Evolutionary conservation across 805 yeast genomes (phyloP).

Genomic region (Candida dajiaensis): DNA sequence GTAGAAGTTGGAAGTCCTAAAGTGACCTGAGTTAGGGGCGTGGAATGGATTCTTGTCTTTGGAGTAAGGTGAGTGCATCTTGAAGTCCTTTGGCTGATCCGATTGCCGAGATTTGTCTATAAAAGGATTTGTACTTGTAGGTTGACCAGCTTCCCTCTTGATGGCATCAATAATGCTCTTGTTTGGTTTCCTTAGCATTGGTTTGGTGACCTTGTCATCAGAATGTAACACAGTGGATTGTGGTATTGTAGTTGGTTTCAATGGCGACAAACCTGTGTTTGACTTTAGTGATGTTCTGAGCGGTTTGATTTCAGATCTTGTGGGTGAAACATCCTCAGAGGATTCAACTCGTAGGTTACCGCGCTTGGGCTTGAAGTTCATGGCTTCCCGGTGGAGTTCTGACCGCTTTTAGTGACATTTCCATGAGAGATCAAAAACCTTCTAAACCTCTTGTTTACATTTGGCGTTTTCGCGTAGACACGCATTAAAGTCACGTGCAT

Average conservation of each 20-base stretch:
- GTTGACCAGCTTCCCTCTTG: slow-evolving; percentile 6
- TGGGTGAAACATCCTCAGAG: not conserved
- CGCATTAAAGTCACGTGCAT: not conserved
- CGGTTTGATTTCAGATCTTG: not conserved
- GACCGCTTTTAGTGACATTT: not conserved
- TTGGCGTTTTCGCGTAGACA: not conserved
- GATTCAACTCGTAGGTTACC: not conserved
- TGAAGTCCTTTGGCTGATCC: slow-evolving; percentile 7
- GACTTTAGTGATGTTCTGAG: not conserved
- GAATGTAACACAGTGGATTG: not conserved
- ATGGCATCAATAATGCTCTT: not conserved
- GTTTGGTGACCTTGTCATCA: not conserved
- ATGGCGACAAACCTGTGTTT: not conserved
- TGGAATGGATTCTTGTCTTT: slow-evolving; percentile 1
- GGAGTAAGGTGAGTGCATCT: slow-evolving; percentile 16
- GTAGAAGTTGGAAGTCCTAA: not conserved
- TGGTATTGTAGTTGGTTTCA: not conserved
- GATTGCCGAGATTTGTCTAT: slow-evolving; percentile 8
- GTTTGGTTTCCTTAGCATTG: not conserved
- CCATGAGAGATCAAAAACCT: not conserved
- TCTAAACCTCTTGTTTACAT: not conserved
- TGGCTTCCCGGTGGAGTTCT: not conserved
- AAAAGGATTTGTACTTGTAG: slow-evolving; percentile 15
- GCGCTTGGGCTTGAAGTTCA: not conserved
- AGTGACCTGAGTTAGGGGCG: not conserved